Conservation (phyloP, 2,329 filamentous ascomycete species). For the Talaromyces sp. region DNA sequence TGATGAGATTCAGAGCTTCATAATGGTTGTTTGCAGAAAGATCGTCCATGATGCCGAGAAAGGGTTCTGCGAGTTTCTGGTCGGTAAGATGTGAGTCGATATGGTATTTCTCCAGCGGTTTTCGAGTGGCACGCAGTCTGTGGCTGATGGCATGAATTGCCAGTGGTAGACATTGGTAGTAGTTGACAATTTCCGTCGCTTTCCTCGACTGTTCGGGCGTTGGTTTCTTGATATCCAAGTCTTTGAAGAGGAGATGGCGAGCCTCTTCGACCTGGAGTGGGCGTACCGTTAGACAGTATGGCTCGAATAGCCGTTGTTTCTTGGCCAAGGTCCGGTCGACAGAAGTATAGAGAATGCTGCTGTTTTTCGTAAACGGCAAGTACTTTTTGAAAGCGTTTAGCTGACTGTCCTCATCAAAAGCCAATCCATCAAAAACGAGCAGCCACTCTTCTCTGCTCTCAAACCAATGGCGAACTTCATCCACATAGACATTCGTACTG, state of each 20-base stretch:
- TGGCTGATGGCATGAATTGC: constrained; percentile 64
- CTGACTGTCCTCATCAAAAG: constrained; percentile 53
- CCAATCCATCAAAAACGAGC: constrained; percentile 61
- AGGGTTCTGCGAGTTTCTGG: constrained; percentile 48
- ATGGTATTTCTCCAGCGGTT: constrained; percentile 56
- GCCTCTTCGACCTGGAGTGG: constrained; percentile 54
- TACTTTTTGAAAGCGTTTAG: constrained; percentile 50
- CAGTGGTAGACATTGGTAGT: constrained; percentile 61
- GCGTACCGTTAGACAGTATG: constrained; percentile 53
- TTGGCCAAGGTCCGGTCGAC: constrained; percentile 54
- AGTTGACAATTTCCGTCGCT: constrained; percentile 57
- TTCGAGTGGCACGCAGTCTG: constrained; percentile 55
- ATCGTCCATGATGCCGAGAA: constrained; percentile 44
- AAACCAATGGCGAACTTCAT: constrained; percentile 58
- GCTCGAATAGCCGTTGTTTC: constrained; percentile 55
- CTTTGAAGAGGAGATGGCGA: constrained; percentile 55
- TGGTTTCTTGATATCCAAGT: constrained; percentile 55
- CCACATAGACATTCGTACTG: constrained; percentile 48
- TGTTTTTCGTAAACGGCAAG: constrained; percentile 59
- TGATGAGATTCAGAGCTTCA: constrained; percentile 60
- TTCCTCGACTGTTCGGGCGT: constrained; percentile 51
- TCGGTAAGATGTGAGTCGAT: constrained; percentile 53
- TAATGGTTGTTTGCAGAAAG: constrained; percentile 33
- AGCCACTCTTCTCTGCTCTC: constrained; percentile 60
- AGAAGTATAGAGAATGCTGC: constrained; percentile 64